Evolutionary conservation across 345 rosid species (phyloP).

Genomic region (Eucalyptus pumila): DNA sequence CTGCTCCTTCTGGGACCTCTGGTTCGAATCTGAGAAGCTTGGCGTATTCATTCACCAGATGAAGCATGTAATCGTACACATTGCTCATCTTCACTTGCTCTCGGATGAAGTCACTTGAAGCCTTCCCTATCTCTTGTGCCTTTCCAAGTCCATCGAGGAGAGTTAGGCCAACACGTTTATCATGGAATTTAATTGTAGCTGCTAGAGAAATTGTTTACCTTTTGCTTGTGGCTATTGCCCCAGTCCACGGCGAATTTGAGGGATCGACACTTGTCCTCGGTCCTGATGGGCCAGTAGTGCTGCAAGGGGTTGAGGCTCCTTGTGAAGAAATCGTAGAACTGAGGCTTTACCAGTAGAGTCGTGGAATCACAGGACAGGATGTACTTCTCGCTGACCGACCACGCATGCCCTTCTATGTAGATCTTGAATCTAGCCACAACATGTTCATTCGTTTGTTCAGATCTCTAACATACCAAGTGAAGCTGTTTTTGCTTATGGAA

Average conservation of each 20-base stretch:
- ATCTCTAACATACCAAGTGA: neutral
- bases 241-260: constrained; percentile 72
- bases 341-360: constrained; percentile 21
- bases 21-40: constrained; percentile 34
- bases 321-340: constrained; percentile 34
- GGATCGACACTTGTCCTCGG: constrained; percentile 40
- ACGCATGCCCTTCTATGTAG: constrained; percentile 63
- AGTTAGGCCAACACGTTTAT: neutral
- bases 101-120: constrained; percentile 42
- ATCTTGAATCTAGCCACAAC: constrained; percentile 47
- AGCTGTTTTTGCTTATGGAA: neutral
- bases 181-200: neutral
- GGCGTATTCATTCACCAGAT: constrained; percentile 53
- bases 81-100: constrained; percentile 49
- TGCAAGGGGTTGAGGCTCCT: constrained; percentile 26
- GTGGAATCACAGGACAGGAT: constrained; percentile 36
- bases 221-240: constrained; percentile 44
- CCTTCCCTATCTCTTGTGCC: constrained; percentile 61
- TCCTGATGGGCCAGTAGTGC: constrained; percentile 65
- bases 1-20: constrained; percentile 5
- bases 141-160: neutral
- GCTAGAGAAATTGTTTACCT: constrained; percentile 14
- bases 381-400: constrained; percentile 58
- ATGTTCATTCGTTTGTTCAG: too few relatives aligned
- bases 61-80: constrained; percentile 69